phyloP scores from a whole-genome alignment of 176 grass and related monocot genomes.

The Cenchrus purpureus region DNA sequence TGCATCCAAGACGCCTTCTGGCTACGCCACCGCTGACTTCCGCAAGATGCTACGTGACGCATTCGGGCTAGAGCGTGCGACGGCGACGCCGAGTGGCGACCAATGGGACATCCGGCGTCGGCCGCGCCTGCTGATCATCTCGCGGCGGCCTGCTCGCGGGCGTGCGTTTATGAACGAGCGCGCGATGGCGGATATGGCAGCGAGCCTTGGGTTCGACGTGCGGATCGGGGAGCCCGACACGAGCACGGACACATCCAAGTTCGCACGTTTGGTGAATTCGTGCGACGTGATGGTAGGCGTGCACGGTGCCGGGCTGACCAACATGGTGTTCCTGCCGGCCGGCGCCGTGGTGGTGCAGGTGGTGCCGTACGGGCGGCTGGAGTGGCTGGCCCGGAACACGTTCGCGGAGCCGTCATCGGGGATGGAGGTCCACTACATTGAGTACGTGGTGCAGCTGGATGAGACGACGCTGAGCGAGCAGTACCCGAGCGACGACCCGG shows the following conservation, averaged over 20 bases:
- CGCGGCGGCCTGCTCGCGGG: slow-evolving; percentile 41
- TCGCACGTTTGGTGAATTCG: slow-evolving; percentile 87
- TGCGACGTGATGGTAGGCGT: slow-evolving; percentile 93
- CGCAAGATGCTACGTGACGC: slow-evolving; percentile 59
- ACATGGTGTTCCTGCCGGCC: slow-evolving; percentile 89
- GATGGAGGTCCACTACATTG: slow-evolving; percentile 83
- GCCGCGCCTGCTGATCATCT: slow-evolving; percentile 62
- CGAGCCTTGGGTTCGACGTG: slow-evolving; percentile 74
- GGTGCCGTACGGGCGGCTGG: slow-evolving; percentile 74
- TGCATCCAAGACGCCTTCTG: slow-evolving; percentile 31
- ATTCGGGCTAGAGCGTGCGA: slow-evolving; percentile 69
- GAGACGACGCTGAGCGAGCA: slow-evolving; percentile 89
- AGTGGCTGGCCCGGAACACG: slow-evolving; percentile 81
- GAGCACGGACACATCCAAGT: slow-evolving; percentile 73
- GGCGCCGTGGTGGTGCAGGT: slow-evolving; percentile 89
- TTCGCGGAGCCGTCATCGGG: slow-evolving; percentile 74
- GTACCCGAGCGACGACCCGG: slow-evolving; percentile 71
- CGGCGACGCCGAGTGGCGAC: slow-evolving; percentile 53
- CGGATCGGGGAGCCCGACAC: slow-evolving; percentile 67
- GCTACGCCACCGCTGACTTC: slow-evolving; percentile 55
- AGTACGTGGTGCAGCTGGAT: slow-evolving; percentile 81
- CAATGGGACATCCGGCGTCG: slow-evolving; percentile 64
- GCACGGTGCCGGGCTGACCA: slow-evolving; percentile 89
- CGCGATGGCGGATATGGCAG: slow-evolving; percentile 67
- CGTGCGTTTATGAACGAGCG: slow-evolving; percentile 73